phyloP scores from a whole-genome alignment of 371 early-diverging fungal species.

The Syncephalastrum racemosum region DNA sequence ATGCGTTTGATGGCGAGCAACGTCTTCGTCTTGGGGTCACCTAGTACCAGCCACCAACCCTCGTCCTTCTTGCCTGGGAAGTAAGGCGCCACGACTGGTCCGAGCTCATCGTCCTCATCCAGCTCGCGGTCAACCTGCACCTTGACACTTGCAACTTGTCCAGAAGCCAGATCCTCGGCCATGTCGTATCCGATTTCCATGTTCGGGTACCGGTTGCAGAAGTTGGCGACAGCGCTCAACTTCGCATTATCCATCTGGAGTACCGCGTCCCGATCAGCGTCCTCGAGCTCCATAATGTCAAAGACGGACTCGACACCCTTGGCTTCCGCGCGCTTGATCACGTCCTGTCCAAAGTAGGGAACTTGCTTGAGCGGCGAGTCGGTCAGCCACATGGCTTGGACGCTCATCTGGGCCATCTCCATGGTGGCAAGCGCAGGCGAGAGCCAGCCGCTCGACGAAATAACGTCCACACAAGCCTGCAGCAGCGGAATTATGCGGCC shows the following conservation, averaged over 20 bases:
- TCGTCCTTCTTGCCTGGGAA: slow-evolving; percentile 92
- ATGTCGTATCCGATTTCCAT: slow-evolving; percentile 81
- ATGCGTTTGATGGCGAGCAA: slow-evolving; percentile 90
- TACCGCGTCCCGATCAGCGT: slow-evolving; percentile 75
- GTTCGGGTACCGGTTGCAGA: slow-evolving; percentile 93
- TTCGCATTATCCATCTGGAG: slow-evolving; percentile 63
- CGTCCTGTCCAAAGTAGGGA: slow-evolving; percentile 75
- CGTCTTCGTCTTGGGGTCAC: slow-evolving; percentile 75
- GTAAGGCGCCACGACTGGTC: slow-evolving; percentile 87
- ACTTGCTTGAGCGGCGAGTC: slow-evolving; percentile 92
- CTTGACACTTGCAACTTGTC: slow-evolving; percentile 61
- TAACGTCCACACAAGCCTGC: slow-evolving; percentile 95
- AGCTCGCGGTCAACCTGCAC: slow-evolving; percentile 80
- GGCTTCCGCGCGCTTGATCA: slow-evolving; percentile 69
- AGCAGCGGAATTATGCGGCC: slow-evolving; percentile 77
- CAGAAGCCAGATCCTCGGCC: slow-evolving; percentile 61
- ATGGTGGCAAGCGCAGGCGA: slow-evolving; percentile 88
- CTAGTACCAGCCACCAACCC: slow-evolving; percentile 96
- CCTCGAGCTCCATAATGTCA: slow-evolving; percentile 92
- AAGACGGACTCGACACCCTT: slow-evolving; percentile 83
- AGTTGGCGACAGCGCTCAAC: slow-evolving; percentile 82
- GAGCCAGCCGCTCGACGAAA: slow-evolving; percentile 91
- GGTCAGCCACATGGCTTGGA: slow-evolving; percentile 96
- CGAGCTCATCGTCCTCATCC: slow-evolving; percentile 62
- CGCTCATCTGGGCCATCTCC: slow-evolving; percentile 96